phyloP scores from a whole-genome alignment of 331 rosid species.

The Spiraea crenata region DNA sequence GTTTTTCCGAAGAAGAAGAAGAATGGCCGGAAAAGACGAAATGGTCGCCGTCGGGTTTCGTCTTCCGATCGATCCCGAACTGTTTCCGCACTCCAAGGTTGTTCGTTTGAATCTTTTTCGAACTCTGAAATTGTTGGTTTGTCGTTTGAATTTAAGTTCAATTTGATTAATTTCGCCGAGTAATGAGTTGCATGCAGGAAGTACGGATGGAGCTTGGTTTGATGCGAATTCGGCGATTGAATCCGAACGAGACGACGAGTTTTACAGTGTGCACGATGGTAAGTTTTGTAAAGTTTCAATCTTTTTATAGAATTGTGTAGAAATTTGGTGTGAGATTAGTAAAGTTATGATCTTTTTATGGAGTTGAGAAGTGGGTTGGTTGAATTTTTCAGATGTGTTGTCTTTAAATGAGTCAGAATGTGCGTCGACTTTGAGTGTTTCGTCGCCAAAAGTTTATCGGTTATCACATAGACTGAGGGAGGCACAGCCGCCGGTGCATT shows the following conservation, averaged over 20 bases:
- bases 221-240: slow-evolving; percentile 81
- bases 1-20: slow-evolving; percentile 36
- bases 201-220: slow-evolving; percentile 67
- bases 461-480: slow-evolving; percentile 20
- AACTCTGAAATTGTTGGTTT: neutral
- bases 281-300: neutral
- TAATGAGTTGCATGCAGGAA: slow-evolving; percentile 17
- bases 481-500: neutral
- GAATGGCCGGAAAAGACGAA: slow-evolving; percentile 46
- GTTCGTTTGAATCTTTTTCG: neutral
- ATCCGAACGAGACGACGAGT: slow-evolving; percentile 87
- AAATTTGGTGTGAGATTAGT: neutral
- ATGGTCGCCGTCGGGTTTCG: slow-evolving; percentile 48
- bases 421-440: slow-evolving; percentile 40
- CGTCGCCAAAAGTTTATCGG: slow-evolving; percentile 39
- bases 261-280: slow-evolving; percentile 85
- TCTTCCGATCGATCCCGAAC: slow-evolving; percentile 42
- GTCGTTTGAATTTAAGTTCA: neutral
- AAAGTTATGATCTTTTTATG: neutral
- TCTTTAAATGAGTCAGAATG: slow-evolving; percentile 46
- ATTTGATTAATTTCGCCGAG: slow-evolving; percentile 11
- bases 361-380: neutral
- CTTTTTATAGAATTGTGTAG: neutral
- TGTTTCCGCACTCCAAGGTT: slow-evolving; percentile 50
- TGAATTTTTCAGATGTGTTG: slow-evolving; percentile 33